A percentile compares a stretch with the other conserved stretches of the same genome.
Evolutionary conservation across 495 filamentous ascomycete species (phyloP).

Genomic region (Penicillium canescens): DNA sequence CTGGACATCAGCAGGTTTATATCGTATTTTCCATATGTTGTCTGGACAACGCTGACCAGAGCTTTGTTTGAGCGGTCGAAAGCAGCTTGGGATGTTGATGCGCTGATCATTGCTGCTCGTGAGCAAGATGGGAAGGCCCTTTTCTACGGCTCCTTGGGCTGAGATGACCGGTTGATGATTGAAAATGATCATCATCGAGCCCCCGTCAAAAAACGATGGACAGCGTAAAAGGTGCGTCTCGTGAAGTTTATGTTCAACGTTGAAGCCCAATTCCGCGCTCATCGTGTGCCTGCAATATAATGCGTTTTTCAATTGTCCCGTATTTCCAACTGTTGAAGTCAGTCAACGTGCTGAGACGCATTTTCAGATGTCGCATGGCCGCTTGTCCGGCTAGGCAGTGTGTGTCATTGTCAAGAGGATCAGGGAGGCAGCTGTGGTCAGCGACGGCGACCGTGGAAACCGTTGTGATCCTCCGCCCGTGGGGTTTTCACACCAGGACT

Average conservation of each 20-base stretch:
- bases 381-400: background rate
- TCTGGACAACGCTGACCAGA: background rate
- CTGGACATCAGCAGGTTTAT: background rate
- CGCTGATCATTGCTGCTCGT: no score
- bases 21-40: background rate
- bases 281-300: background rate
- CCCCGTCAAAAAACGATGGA: background rate
- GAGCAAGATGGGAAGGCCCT: no score
- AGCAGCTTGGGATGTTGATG: no score
- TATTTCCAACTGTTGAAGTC: background rate
- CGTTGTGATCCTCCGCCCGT: background rate
- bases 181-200: background rate
- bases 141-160: no score
- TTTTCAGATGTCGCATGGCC: background rate
- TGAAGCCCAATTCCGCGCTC: background rate
- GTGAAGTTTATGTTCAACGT: background rate
- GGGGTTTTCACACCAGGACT: background rate
- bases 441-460: background rate
- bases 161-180: background rate
- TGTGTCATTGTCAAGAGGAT: background rate
- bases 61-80: background rate
- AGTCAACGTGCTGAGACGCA: background rate
- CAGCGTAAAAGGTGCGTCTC: background rate
- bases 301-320: background rate
- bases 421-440: background rate